These are phyloP conservation scores for Auricularia sp. DNA, from an alignment of 768 basidiomycete genomes.

Conservation along the genomic window DNA sequence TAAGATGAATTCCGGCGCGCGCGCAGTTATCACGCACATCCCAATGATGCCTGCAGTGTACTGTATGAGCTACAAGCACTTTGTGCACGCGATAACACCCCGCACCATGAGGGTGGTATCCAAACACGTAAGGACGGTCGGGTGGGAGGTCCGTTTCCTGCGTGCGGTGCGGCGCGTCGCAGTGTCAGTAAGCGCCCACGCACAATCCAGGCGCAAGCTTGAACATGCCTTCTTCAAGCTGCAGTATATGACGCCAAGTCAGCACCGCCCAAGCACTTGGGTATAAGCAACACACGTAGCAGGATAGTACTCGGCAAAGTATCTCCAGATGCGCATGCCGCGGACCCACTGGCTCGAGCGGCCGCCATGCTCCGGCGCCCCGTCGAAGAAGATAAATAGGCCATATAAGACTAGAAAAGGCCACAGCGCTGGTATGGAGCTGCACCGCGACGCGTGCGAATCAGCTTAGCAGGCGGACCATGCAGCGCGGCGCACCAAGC, in stretches of 20 bases:
- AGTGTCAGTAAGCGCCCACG: neutral
- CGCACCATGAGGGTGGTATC: constrained; percentile 94
- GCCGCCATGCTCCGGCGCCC: constrained; percentile 62
- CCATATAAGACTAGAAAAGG: constrained; percentile 68
- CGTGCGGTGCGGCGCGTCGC: neutral
- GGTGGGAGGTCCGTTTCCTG: constrained; percentile 87
- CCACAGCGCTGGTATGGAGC: constrained; percentile 86
- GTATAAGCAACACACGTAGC: constrained; percentile 49
- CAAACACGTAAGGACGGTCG: constrained; percentile 91
- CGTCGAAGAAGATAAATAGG: constrained; percentile 73
- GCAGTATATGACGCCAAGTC: neutral
- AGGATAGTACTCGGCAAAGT: constrained; percentile 89
- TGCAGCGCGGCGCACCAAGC: constrained; percentile 53
- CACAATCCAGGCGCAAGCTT: neutral
- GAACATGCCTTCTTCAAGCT: constrained; percentile 33
- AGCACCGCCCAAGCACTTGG: neutral
- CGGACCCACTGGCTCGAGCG: constrained; percentile 68
- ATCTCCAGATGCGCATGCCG: constrained; percentile 61
- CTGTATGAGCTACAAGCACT: too few species aligned
- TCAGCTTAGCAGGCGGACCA: neutral
- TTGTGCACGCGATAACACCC: neutral
- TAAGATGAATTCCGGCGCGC: too few species aligned
- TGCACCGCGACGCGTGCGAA: constrained; percentile 19
- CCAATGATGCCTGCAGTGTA: constrained; percentile 75
- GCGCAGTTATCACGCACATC: constrained; percentile 43